These are phyloP conservation scores for Favolaschia claudopus DNA, from an alignment of 768 basidiomycete genomes.

Conservation along the genomic window DNA sequence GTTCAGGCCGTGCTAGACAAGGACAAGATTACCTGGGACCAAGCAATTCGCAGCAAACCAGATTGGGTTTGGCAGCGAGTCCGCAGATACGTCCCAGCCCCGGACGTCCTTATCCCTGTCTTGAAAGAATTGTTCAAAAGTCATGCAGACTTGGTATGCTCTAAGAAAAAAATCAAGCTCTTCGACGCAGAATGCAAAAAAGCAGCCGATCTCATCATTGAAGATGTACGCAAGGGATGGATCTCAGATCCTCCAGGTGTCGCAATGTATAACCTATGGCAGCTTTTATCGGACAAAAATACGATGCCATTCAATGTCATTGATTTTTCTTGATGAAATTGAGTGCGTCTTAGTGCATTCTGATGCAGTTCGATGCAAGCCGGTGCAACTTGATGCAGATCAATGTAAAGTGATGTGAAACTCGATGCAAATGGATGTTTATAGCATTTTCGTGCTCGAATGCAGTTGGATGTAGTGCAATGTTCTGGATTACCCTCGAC, in stretches of 20 bases:
- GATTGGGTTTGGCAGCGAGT: constrained; percentile 2
- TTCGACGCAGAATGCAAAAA: background rate
- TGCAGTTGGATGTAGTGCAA: too few relatives aligned
- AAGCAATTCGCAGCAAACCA: background rate
- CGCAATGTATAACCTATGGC: background rate
- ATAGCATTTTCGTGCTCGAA: too few relatives aligned
- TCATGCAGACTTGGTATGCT: background rate
- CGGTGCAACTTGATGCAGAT: too few relatives aligned
- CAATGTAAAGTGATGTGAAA: too few relatives aligned
- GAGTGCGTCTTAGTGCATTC: too few relatives aligned
- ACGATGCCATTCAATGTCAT: too few relatives aligned
- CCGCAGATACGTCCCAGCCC: background rate
- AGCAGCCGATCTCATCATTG: background rate
- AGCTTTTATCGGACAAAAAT: too few relatives aligned
- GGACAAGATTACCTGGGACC: background rate
- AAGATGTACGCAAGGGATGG: background rate
- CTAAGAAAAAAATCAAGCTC: background rate
- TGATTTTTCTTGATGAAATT: too few relatives aligned
- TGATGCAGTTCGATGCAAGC: too few relatives aligned
- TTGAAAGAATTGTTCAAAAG: background rate
- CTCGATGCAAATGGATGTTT: too few relatives aligned
- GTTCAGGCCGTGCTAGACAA: background rate
- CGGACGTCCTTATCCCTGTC: background rate
- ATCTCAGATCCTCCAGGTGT: background rate
- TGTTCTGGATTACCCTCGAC: too few relatives aligned